phyloP scores from a whole-genome alignment of 2,329 filamentous ascomycete species.

The Cladorrhinum sp. region DNA sequence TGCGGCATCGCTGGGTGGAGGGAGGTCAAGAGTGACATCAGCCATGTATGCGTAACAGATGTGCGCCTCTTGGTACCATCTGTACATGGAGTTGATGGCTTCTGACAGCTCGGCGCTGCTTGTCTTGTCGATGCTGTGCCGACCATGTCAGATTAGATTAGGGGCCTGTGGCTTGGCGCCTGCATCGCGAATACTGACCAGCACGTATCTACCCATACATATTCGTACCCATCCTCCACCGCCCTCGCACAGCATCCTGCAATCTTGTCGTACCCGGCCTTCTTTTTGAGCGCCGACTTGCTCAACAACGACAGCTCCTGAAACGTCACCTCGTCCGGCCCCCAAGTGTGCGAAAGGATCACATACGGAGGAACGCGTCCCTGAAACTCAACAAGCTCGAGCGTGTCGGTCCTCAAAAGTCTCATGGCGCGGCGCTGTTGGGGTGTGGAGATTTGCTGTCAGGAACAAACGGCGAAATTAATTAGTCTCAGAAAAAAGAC shows the following conservation, averaged over 20 bases:
- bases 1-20: background rate
- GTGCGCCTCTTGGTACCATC: constrained; percentile 5
- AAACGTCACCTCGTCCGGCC: constrained; percentile 15
- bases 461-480: too few relatives aligned
- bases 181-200: background rate
- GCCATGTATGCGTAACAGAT: constrained; percentile 11
- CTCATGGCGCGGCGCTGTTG: constrained; percentile 8
- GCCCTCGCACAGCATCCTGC: constrained; percentile 11
- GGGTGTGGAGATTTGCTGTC: background rate
- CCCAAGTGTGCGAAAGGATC: constrained; percentile 18
- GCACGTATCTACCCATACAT: constrained; percentile 6
- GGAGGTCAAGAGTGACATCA: background rate
- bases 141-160: background rate
- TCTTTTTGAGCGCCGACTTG: constrained; percentile 13
- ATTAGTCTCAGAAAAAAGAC: background rate
- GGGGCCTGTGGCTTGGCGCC: too few relatives aligned
- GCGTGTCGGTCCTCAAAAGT: constrained; percentile 16
- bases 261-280: constrained; percentile 15
- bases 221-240: constrained; percentile 2
- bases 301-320: constrained; percentile 11
- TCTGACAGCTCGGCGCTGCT: constrained; percentile 8
- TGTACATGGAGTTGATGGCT: constrained; percentile 11
- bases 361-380: constrained; percentile 10
- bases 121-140: constrained; percentile 10
- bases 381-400: constrained; percentile 17